phyloP scores from a whole-genome alignment of 495 filamentous ascomycete genomes.

The Neurospora sublineolata region DNA sequence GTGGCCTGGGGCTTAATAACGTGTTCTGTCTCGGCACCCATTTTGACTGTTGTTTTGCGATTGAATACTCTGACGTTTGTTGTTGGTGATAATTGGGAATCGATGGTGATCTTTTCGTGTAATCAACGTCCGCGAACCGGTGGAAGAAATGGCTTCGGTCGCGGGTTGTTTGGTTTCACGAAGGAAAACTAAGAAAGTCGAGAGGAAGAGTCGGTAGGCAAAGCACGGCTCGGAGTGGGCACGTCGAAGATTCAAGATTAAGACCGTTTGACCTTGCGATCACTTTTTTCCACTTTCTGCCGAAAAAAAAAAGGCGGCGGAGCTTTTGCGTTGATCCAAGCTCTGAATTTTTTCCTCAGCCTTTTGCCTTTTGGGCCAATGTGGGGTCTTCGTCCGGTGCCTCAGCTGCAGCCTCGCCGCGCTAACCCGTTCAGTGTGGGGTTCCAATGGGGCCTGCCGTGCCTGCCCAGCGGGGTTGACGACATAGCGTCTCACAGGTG shows the following conservation, averaged over 20 bases:
- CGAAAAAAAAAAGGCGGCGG: background rate
- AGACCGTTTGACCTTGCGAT: background rate
- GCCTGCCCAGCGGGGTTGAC: background rate
- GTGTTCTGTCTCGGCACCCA: conserved; percentile 48
- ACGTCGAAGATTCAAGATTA: background rate
- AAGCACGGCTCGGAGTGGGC: background rate
- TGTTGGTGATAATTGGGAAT: background rate
- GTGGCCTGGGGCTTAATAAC: conserved; percentile 76
- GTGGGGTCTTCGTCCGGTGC: background rate
- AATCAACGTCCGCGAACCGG: background rate
- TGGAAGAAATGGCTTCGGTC: background rate
- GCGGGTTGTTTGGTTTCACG: background rate
- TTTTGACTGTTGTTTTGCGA: conserved; percentile 4
- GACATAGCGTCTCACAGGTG: background rate
- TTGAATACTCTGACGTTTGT: background rate
- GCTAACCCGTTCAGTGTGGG: background rate
- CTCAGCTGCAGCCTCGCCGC: background rate
- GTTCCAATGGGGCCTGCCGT: background rate
- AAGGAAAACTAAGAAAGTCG: background rate
- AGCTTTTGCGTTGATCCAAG: background rate
- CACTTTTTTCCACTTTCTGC: background rate
- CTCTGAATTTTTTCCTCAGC: background rate
- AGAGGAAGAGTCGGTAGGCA: background rate
- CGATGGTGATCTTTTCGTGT: background rate
- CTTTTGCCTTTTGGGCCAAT: background rate